Percentiles rank a stretch among this genome's conserved stretches.
These are phyloP conservation scores for Rhododendron molle DNA, from an alignment of 148 eudicot species.

Conservation along the genomic window DNA sequence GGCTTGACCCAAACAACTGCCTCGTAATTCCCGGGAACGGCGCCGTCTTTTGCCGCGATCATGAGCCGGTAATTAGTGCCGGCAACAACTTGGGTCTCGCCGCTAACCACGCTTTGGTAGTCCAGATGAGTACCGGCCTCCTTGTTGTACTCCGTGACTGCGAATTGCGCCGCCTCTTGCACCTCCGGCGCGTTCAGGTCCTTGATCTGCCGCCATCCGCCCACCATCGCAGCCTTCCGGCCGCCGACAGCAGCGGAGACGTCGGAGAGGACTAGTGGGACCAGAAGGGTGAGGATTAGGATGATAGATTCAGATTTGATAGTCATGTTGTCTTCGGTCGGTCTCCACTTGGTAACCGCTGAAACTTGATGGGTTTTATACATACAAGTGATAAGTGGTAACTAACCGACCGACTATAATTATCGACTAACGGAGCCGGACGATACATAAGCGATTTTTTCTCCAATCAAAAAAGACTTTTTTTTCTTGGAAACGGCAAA, in stretches of 20 bases:
- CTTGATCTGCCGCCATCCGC: slow-evolving; percentile 22
- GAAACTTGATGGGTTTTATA: not conserved
- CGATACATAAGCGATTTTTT: too few relatives aligned
- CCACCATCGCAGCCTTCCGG: not conserved
- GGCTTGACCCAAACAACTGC: slow-evolving; percentile 46
- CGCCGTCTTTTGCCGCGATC: slow-evolving; percentile 35
- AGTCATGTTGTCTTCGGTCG: not conserved
- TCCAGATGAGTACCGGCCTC: slow-evolving; percentile 7
- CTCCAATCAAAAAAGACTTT: too few relatives aligned
- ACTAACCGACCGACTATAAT: not conserved
- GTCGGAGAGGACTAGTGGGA: not conserved
- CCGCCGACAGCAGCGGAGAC: not conserved
- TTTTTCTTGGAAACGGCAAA: too few relatives aligned
- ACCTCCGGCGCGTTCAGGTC: slow-evolving; percentile 35
- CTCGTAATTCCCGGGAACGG: slow-evolving; percentile 8
- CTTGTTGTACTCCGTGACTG: slow-evolving; percentile 39
- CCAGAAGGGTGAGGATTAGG: not conserved
- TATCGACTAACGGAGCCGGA: too few relatives aligned
- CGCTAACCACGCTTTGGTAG: slow-evolving; percentile 23
- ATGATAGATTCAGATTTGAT: not conserved
- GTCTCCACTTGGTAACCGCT: not conserved
- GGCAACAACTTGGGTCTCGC: slow-evolving; percentile 44
- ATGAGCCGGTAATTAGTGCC: slow-evolving; percentile 42
- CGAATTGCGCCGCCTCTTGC: slow-evolving; percentile 41
- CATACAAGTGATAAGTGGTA: not conserved